Conservation (phyloP, 768 basidiomycete genomes). For the Butyriboletus loyo region DNA sequence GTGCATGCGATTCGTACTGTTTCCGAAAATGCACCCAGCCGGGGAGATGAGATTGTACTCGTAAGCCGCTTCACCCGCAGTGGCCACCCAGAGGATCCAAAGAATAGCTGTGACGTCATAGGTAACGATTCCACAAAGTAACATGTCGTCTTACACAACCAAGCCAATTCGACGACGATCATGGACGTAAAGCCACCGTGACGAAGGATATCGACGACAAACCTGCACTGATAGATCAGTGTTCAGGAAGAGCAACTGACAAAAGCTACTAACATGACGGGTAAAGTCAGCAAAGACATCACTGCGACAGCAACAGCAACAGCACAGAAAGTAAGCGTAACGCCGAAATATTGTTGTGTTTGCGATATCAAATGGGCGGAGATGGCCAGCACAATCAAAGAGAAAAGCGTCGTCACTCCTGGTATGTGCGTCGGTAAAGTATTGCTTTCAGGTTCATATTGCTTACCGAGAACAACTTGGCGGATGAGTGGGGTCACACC, state of each 20-base stretch:
- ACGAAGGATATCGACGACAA: conserved; percentile 34
- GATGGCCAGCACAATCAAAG: conserved; percentile 32
- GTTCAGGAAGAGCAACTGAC: neutral
- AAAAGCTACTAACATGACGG: conserved; percentile 22
- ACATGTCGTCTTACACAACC: conserved; percentile 31
- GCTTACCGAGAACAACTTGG: conserved; percentile 21
- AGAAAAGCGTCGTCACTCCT: conserved; percentile 22
- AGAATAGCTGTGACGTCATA: conserved; percentile 26
- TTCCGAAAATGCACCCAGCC: conserved; percentile 5
- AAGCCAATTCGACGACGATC: conserved; percentile 36
- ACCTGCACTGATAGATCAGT: conserved; percentile 22
- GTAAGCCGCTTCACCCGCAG: conserved; percentile 29
- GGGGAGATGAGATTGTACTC: conserved; percentile 1
- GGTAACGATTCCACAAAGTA: neutral
- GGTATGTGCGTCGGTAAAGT: neutral
- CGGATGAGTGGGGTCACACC: conserved; percentile 13
- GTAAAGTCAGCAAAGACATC: conserved; percentile 30
- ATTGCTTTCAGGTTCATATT: neutral
- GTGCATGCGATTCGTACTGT: conserved; percentile 2
- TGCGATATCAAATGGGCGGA: conserved; percentile 27
- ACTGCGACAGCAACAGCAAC: conserved; percentile 29
- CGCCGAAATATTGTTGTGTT: conserved; percentile 3
- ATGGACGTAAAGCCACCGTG: conserved; percentile 39
- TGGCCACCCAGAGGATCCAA: conserved; percentile 40
- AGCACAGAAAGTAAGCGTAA: conserved; percentile 21